These are phyloP conservation scores for Bacidia gigantensis DNA, from an alignment of 495 filamentous ascomycete genomes.

Conservation along the genomic window DNA sequence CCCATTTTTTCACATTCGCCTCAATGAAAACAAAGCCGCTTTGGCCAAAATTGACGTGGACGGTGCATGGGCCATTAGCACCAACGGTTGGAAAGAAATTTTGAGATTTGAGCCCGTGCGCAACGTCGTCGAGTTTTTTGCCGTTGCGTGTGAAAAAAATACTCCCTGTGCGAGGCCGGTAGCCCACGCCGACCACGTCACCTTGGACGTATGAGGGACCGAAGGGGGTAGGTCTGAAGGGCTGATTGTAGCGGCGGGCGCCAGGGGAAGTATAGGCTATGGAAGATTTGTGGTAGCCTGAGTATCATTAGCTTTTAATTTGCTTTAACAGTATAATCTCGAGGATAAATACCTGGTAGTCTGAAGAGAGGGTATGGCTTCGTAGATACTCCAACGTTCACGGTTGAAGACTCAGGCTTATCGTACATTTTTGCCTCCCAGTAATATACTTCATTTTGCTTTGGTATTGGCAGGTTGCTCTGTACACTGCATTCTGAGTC, in stretches of 20 bases:
- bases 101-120: conserved; percentile 82
- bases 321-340: background rate
- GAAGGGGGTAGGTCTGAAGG: conserved; percentile 61
- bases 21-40: conserved; percentile 98
- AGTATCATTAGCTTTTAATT: conserved; percentile 15
- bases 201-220: conserved; percentile 77
- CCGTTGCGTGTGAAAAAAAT: conserved; percentile 98
- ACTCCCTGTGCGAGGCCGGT: conserved; percentile 84
- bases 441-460: conserved; percentile 98
- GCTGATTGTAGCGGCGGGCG: conserved; percentile 78
- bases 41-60: conserved; percentile 97
- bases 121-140: conserved; percentile 88
- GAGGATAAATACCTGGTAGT: conserved; percentile 57
- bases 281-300: conserved; percentile 83
- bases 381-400: conserved; percentile 85
- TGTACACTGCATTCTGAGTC: conserved; percentile 95
- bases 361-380: conserved; percentile 94
- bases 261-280: conserved; percentile 83
- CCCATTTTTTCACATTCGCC: conserved; percentile 99
- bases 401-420: conserved; percentile 72
- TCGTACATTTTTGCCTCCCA: conserved; percentile 99
- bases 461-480: conserved; percentile 90
- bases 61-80: conserved; percentile 77
- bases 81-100: conserved; percentile 96
- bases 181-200: conserved; percentile 92